Evolutionary conservation across 176 grass and related monocot species (phyloP).

Genomic region (Aechmea fasciata): DNA sequence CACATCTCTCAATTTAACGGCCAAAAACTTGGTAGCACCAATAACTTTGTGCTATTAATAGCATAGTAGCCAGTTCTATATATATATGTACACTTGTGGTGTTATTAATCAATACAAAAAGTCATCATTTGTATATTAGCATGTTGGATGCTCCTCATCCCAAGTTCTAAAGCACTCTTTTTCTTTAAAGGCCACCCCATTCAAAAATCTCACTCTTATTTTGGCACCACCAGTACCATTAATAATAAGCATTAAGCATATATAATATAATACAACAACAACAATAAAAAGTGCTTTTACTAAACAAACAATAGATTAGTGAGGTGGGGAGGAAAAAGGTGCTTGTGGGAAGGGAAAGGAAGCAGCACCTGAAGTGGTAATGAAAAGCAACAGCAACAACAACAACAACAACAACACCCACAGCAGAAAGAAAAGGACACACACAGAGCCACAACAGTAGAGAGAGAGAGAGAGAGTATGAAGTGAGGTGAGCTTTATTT

Average conservation of each 20-base stretch:
- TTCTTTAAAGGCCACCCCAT: not conserved
- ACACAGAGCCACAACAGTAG: not conserved
- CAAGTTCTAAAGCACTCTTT: not conserved
- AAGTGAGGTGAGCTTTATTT: too few species aligned
- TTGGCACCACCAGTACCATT: not conserved
- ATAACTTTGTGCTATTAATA: too few species aligned
- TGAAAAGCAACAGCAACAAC: constrained; percentile 2
- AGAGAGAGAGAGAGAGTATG: not conserved
- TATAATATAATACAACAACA: not conserved
- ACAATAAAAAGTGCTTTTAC: not conserved
- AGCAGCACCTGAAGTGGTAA: not conserved
- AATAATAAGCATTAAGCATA: not conserved
- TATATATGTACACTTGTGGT: too few species aligned
- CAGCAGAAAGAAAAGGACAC: not conserved
- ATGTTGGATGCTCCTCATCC: too few species aligned
- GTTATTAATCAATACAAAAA: too few species aligned
- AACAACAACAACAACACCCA: not conserved
- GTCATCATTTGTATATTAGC: too few species aligned
- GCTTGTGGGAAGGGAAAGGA: not conserved
- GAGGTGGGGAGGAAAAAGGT: not conserved
- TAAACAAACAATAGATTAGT: not conserved
- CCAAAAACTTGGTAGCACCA: too few species aligned
- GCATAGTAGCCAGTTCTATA: too few species aligned
- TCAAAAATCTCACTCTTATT: not conserved
- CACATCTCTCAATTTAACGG: too few species aligned